A percentile compares a stretch with the other conserved stretches of the same genome.
Evolutionary conservation across 176 grass and related monocot species (phyloP).

Genomic region (Zizania latifolia): DNA sequence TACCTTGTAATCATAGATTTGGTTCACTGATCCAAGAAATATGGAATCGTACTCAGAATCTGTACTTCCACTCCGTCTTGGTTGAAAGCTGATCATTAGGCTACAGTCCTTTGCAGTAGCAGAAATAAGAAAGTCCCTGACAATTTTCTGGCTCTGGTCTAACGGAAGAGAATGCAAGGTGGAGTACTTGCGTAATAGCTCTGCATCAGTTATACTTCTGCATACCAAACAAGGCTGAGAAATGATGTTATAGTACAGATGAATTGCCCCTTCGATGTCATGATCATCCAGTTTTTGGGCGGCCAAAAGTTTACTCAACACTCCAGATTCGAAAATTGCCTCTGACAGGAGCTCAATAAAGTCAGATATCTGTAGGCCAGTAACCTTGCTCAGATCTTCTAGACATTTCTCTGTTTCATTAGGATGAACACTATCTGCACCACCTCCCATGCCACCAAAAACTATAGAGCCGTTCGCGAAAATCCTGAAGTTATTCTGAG

Average conservation of each 20-base stretch:
- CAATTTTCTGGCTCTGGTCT: constrained; percentile 60
- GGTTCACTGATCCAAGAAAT: constrained; percentile 58
- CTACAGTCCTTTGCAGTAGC: constrained; percentile 88
- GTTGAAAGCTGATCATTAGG: constrained; percentile 78
- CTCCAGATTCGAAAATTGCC: constrained; percentile 54
- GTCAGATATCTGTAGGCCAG: constrained; percentile 49
- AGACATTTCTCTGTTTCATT: constrained; percentile 38
- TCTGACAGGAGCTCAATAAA: constrained; percentile 67
- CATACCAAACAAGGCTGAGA: constrained; percentile 71
- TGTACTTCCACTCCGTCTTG: constrained; percentile 30
- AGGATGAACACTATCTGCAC: constrained; percentile 33
- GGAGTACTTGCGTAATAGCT: constrained; percentile 48
- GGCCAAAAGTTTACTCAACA: constrained; percentile 49
- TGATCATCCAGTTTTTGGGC: constrained; percentile 81
- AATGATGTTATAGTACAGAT: constrained; percentile 69
- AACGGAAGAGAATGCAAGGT: constrained; percentile 64
- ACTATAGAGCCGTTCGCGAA: constrained; percentile 68
- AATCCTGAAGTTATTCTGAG: constrained; percentile 86
- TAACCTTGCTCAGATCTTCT: constrained; percentile 46
- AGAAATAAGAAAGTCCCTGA: constrained; percentile 72
- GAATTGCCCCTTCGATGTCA: constrained; percentile 94
- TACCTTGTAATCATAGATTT: constrained; percentile 89
- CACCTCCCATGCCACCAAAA: constrained; percentile 79
- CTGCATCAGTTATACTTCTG: constrained; percentile 45
- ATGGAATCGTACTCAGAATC: constrained; percentile 52